Evolutionary conservation across 2,329 filamentous ascomycete genomes (phyloP).

Genomic region (Penicillium sp.): DNA sequence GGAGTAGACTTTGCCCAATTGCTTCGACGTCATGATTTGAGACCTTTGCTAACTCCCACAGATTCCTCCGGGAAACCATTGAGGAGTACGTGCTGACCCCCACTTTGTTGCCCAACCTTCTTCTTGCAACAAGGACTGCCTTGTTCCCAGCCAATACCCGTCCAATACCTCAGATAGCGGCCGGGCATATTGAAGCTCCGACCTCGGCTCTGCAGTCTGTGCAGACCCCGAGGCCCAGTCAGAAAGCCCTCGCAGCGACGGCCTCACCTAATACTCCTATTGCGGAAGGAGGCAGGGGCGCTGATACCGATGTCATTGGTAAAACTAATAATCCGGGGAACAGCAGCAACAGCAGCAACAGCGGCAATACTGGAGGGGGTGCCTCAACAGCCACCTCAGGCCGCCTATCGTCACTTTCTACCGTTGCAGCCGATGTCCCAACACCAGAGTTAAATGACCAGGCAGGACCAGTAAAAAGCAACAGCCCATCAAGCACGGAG

Average conservation of each 20-base stretch:
- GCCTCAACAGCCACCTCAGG: conserved; percentile 13
- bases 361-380: conserved; percentile 5
- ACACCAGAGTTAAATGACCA: conserved; percentile 4
- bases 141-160: conserved; percentile 84
- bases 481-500: conserved; percentile 28
- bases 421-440: conserved; percentile 1
- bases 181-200: conserved; percentile 35
- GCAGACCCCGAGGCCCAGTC: conserved; percentile 21
- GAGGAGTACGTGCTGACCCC: conserved; percentile 64
- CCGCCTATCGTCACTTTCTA: background rate
- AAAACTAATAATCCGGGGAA: conserved; percentile 6
- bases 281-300: conserved; percentile 8
- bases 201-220: conserved; percentile 23
- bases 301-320: conserved; percentile 2
- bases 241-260: conserved; percentile 27
- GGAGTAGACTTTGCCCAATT: background rate
- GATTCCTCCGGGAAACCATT: conserved; percentile 47
- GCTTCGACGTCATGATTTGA: conserved; percentile 19
- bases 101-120: conserved; percentile 61
- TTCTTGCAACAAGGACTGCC: conserved; percentile 63
- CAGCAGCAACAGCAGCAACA: conserved; percentile 14
- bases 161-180: conserved; percentile 47
- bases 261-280: conserved; percentile 19
- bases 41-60: conserved; percentile 27
- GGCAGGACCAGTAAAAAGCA: conserved; percentile 13